These are phyloP conservation scores for Acacia crassicarpa DNA, from an alignment of 306 rosid genomes.

Conservation along the genomic window DNA sequence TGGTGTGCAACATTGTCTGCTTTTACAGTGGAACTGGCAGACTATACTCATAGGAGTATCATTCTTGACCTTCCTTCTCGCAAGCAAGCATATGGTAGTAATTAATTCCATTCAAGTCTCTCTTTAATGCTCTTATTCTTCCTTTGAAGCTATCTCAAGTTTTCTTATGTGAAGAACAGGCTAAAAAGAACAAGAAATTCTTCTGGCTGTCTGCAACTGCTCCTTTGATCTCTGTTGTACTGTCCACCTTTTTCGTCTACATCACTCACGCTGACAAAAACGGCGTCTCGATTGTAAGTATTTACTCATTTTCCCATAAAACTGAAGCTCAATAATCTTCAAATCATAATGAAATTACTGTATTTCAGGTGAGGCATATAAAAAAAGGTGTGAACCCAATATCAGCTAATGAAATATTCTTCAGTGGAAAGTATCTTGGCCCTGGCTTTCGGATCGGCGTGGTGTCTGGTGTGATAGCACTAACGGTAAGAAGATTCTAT, in stretches of 20 bases:
- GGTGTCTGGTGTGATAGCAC: slow-evolving; percentile 65
- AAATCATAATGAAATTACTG: slow-evolving; percentile 1
- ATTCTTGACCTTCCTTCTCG: slow-evolving; percentile 63
- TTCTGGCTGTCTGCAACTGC: slow-evolving; percentile 89
- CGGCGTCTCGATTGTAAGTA: slow-evolving; percentile 78
- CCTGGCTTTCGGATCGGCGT: slow-evolving; percentile 69
- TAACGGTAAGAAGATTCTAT: slow-evolving; percentile 58
- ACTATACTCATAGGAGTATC: slow-evolving; percentile 68
- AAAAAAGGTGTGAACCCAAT: slow-evolving; percentile 63
- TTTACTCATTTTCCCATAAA: neutral
- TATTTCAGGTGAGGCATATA: slow-evolving; percentile 60
- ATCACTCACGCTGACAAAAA: slow-evolving; percentile 68
- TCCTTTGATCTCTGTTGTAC: slow-evolving; percentile 69
- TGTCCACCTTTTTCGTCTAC: slow-evolving; percentile 70
- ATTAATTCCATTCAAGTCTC: slow-evolving; percentile 8
- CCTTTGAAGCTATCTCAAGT: slow-evolving; percentile 7
- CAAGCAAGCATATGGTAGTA: slow-evolving; percentile 67
- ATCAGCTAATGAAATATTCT: slow-evolving; percentile 57
- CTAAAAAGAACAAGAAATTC: slow-evolving; percentile 57
- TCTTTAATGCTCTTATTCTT: neutral
- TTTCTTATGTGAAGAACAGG: slow-evolving; percentile 44
- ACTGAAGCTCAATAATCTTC: neutral
- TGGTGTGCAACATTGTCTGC: slow-evolving; percentile 3
- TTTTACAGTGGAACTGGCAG: slow-evolving; percentile 88
- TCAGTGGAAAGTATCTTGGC: slow-evolving; percentile 55